phyloP scores from a whole-genome alignment of 768 basidiomycete genomes.

The Suillus spraguei region DNA sequence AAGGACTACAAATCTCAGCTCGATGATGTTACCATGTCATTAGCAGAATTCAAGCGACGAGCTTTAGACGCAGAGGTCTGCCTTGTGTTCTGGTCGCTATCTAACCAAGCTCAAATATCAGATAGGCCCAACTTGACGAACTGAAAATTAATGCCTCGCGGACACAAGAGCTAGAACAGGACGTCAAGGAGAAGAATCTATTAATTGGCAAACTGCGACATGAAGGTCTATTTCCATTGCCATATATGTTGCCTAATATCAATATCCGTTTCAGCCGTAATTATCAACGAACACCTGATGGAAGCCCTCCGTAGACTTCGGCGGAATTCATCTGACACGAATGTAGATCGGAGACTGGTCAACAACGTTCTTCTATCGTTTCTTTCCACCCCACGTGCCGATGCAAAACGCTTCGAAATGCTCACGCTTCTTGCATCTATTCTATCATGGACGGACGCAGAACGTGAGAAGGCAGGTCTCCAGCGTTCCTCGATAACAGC shows the following conservation, averaged over 20 bases:
- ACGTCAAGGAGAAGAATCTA: slow-evolving; percentile 94
- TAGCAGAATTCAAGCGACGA: slow-evolving; percentile 90
- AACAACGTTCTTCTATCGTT: slow-evolving; percentile 93
- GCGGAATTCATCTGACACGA: slow-evolving; percentile 79
- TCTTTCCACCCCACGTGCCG: slow-evolving; percentile 86
- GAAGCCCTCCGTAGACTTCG: slow-evolving; percentile 95
- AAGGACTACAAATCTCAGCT: slow-evolving; percentile 82
- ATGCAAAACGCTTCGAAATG: slow-evolving; percentile 97
- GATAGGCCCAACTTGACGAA: slow-evolving; percentile 76
- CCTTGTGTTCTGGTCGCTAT: neutral
- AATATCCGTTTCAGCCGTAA: slow-evolving; percentile 66
- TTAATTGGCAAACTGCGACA: slow-evolving; percentile 94
- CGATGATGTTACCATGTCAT: slow-evolving; percentile 63
- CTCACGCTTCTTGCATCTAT: slow-evolving; percentile 85
- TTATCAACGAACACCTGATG: slow-evolving; percentile 96
- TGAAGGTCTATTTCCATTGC: slow-evolving; percentile 62
- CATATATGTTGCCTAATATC: slow-evolving; percentile 4
- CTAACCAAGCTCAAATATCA: slow-evolving; percentile 9
- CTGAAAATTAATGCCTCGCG: slow-evolving; percentile 64
- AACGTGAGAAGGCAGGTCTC: slow-evolving; percentile 90
- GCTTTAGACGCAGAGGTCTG: slow-evolving; percentile 85
- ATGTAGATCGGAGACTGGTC: slow-evolving; percentile 91
- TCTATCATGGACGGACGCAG: slow-evolving; percentile 89
- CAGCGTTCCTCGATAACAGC: slow-evolving; percentile 48
- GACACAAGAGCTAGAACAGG: slow-evolving; percentile 78